Conservation (phyloP, 495 filamentous ascomycete species). For the Annulohypoxylon nitens region DNA sequence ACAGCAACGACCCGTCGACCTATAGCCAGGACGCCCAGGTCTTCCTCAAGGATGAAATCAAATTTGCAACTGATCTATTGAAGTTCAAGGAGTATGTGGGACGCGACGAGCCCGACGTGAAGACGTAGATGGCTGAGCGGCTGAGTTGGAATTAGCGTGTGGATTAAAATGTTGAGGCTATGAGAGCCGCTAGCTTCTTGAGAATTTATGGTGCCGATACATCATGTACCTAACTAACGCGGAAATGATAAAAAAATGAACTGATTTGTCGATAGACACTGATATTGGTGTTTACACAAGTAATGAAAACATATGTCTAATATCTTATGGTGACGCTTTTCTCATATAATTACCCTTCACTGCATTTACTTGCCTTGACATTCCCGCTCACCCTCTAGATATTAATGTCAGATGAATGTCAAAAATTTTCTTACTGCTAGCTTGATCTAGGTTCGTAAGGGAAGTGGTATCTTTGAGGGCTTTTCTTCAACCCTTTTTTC, state of each 20-base stretch:
- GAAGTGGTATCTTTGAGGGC: too few species aligned
- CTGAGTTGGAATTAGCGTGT: neutral
- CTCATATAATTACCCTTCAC: neutral
- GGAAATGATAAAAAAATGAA: slow-evolving; percentile 7
- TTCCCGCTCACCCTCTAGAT: too few species aligned
- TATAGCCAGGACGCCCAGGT: slow-evolving; percentile 86
- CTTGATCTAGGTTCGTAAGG: too few species aligned
- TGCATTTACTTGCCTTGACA: too few species aligned
- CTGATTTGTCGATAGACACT: neutral
- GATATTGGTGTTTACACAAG: too few species aligned
- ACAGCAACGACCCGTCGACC: slow-evolving; percentile 77
- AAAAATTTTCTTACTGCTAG: too few species aligned
- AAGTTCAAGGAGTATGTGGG: slow-evolving; percentile 92
- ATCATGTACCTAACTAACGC: neutral
- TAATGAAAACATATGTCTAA: too few species aligned
- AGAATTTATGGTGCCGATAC: neutral
- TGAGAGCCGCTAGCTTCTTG: neutral
- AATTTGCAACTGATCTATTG: slow-evolving; percentile 83
- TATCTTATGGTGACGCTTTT: neutral
- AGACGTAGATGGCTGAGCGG: slow-evolving; percentile 71
- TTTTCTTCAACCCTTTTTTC: too few species aligned
- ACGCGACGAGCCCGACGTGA: slow-evolving; percentile 92
- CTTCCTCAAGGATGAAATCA: slow-evolving; percentile 91
- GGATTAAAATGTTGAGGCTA: neutral
- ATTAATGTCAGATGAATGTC: too few species aligned